Evolutionary conservation across 2,329 filamentous ascomycete species (phyloP).

Genomic region (Colletotrichum zoysiae): DNA sequence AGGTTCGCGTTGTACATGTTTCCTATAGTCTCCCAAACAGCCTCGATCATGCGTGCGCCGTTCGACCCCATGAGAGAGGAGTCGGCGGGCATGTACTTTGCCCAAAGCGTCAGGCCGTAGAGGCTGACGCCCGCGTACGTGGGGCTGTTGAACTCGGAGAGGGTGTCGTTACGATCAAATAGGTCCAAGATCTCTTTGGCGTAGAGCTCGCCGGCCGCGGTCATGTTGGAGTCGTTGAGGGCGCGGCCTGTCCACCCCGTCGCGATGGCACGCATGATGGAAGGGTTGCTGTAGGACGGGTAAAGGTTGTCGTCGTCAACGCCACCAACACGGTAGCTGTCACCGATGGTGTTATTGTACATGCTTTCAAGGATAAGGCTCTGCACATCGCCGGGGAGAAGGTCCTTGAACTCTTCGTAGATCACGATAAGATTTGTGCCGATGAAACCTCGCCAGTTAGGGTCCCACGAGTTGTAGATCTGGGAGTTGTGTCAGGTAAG

Average conservation of each 20-base stretch:
- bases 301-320: conserved; percentile 54
- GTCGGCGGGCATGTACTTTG: conserved; percentile 66
- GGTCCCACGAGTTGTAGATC: conserved; percentile 71
- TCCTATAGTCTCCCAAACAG: conserved; percentile 65
- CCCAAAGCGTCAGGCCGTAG: conserved; percentile 68
- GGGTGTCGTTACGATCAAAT: conserved; percentile 66
- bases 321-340: conserved; percentile 71
- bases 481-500: conserved; percentile 39
- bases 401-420: conserved; percentile 67
- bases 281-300: conserved; percentile 52
- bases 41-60: conserved; percentile 63
- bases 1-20: conserved; percentile 69
- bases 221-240: conserved; percentile 70
- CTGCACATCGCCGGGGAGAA: conserved; percentile 54
- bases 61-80: conserved; percentile 64
- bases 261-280: conserved; percentile 72
- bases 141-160: conserved; percentile 56
- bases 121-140: conserved; percentile 74
- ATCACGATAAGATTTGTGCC: conserved; percentile 70
- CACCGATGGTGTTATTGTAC: conserved; percentile 67
- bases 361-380: conserved; percentile 65
- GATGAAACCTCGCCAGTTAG: conserved; percentile 74
- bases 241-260: conserved; percentile 69
- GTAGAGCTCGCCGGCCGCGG: conserved; percentile 66
- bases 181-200: conserved; percentile 67